phyloP scores from a whole-genome alignment of 192 early-diverging fungal genomes.

The Spinellus fusiger region DNA sequence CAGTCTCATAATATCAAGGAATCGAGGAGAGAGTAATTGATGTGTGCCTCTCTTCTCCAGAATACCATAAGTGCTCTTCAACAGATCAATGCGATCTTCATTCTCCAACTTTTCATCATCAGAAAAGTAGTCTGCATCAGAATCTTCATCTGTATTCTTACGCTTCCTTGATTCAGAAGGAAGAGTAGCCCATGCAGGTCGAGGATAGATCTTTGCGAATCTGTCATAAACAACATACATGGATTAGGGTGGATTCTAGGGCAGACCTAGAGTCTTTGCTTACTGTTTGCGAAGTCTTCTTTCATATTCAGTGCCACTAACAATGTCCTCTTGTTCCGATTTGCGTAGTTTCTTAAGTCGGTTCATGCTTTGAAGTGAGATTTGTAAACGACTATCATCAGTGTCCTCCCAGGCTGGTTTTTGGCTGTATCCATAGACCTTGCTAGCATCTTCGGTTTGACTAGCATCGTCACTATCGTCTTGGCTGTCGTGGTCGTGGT shows the following conservation, averaged over 20 bases:
- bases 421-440: constrained; percentile 3
- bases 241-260: no score
- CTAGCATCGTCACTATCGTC: constrained; percentile 11
- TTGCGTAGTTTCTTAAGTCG: constrained; percentile 76
- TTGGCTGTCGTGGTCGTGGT: constrained; percentile 30
- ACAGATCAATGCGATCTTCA: constrained; percentile 38
- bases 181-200: constrained; percentile 79
- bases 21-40: constrained; percentile 41
- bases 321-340: constrained; percentile 63
- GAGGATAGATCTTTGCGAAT: constrained; percentile 79
- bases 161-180: constrained; percentile 38
- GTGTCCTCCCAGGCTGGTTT: constrained; percentile 76
- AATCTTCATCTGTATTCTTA: constrained; percentile 26
- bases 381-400: constrained; percentile 60
- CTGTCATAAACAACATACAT: constrained; percentile 23
- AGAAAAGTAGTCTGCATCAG: constrained; percentile 37
- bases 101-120: constrained; percentile 37
- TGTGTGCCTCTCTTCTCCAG: constrained; percentile 24
- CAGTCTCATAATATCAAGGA: constrained; percentile 57
- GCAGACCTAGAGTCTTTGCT: constrained; percentile 4
- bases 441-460: constrained; percentile 10
- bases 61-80: constrained; percentile 40
- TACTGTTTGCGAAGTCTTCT: constrained; percentile 77
- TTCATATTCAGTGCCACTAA: constrained; percentile 81
- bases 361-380: constrained; percentile 62